Percentiles rank a stretch among this genome's conserved stretches.
Evolutionary conservation across 2,329 filamentous ascomycete genomes (phyloP).

Genomic region (Lachnellula arida): DNA sequence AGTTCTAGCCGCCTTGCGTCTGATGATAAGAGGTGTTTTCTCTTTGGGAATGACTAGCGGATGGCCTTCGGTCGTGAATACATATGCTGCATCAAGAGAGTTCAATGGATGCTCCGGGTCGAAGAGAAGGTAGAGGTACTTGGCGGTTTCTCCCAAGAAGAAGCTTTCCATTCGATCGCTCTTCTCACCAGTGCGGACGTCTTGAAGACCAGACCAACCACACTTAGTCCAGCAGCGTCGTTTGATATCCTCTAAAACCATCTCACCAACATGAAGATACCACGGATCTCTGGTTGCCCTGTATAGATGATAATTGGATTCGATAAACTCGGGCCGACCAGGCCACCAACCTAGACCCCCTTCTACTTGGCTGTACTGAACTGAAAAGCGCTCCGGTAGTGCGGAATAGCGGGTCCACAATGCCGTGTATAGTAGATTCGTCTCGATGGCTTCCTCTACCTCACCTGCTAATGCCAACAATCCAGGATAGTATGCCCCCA

Average conservation of each 20-base stretch:
- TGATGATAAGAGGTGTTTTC: slow-evolving; percentile 14
- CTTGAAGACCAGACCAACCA: slow-evolving; percentile 87
- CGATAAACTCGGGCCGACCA: slow-evolving; percentile 91
- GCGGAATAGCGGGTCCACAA: slow-evolving; percentile 95
- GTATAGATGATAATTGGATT: slow-evolving; percentile 95
- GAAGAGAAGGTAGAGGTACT: slow-evolving; percentile 92
- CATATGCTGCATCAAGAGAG: slow-evolving; percentile 76
- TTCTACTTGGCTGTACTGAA: slow-evolving; percentile 77
- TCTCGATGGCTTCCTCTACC: slow-evolving; percentile 83
- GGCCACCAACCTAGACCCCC: slow-evolving; percentile 91
- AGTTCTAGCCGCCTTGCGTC: slow-evolving; percentile 11
- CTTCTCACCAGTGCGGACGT: slow-evolving; percentile 77
- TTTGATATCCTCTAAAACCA: slow-evolving; percentile 85
- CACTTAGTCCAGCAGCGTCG: slow-evolving; percentile 85
- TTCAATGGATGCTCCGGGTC: slow-evolving; percentile 84
- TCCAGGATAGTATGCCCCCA: slow-evolving; percentile 93
- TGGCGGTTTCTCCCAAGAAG: slow-evolving; percentile 92
- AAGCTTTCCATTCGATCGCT: slow-evolving; percentile 98
- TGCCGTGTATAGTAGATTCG: slow-evolving; percentile 85
- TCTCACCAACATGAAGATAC: slow-evolving; percentile 94
- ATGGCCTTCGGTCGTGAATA: slow-evolving; percentile 95
- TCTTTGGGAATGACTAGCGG: slow-evolving; percentile 75
- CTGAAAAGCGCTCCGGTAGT: slow-evolving; percentile 90
- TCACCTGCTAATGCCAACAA: slow-evolving; percentile 82
- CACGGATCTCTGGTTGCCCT: slow-evolving; percentile 89